Base-by-base conservation (phyloP, 2,329 filamentous ascomycete species). In the Aspergillus sp. region DNA sequence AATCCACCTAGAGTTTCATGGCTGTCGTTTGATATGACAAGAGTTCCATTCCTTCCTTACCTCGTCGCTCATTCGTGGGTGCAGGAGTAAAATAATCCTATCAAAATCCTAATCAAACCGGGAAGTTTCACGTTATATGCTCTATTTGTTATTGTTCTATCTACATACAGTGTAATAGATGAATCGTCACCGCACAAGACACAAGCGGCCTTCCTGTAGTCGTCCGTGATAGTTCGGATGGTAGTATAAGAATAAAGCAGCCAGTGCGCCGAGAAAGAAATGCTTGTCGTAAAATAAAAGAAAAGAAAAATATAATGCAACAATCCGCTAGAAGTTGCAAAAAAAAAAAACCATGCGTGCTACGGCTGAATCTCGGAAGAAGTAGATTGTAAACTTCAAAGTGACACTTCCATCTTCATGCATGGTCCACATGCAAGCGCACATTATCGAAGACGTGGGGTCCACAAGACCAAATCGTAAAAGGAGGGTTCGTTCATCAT, bases 261-360 rank as follows among this genome's bases (percentile, higher is more conserved):
- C 51, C 44, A 46, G 45, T 43, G 40, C 56, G 56, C 56, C 56
- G 31, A 55, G 44, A 17, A 55, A 47, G 15, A 58, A 24, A 58
- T 54, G 51, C 50, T 49, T 49, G 33, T 24, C 37, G 11, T 35
- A 17, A 12, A 21, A 48, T 15, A 53, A 54, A 35, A 35, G 33
- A 24, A 7, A 24, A 24, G 19, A 24, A 24, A 24, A 31, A 31
- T 1, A 31, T 31, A 11, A 11, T 39, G 39, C 23, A 33, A 35
- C 21, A 23, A 45, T 35, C 35, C 45, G 41, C 56, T 58, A 17
- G 31, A 41, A 54, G 23, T 21, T 7, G 31, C 17, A 37, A 12
- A 35, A 45, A 19, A 45, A 19, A 39, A 50, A 33, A 31, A 9
- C 27, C 37, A 51, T 43, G 55, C 35, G 37, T 43, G 17, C 33